A percentile compares a stretch with the other conserved stretches of the same genome.
These are phyloP conservation scores for Hansfordia pulvinata DNA, from an alignment of 2,329 filamentous ascomycete genomes.

Conservation along the genomic window DNA sequence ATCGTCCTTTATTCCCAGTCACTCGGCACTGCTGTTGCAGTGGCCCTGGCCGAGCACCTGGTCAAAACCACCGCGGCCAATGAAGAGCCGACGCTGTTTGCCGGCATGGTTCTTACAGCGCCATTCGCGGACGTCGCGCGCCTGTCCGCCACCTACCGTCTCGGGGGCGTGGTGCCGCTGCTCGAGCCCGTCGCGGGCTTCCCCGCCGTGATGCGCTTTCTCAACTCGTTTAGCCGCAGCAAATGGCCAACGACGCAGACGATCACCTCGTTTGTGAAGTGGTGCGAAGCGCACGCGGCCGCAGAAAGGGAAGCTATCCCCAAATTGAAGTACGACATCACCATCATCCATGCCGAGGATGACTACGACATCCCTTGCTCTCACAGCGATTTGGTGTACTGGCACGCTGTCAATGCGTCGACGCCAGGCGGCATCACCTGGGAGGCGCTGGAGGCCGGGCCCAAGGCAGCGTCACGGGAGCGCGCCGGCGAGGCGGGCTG, in stretches of 20 bases:
- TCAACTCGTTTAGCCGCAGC: slow-evolving; percentile 31
- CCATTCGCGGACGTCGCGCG: slow-evolving; percentile 40
- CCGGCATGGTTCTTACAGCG: slow-evolving; percentile 40
- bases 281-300: too few species aligned
- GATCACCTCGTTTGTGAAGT: slow-evolving; percentile 27
- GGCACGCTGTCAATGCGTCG: slow-evolving; percentile 39
- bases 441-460: slow-evolving; percentile 28
- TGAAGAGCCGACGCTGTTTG: slow-evolving; percentile 28
- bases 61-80: too few species aligned
- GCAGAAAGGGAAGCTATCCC: too few species aligned
- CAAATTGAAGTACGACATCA: slow-evolving; percentile 27
- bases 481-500: slow-evolving; percentile 34
- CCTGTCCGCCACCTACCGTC: slow-evolving; percentile 40
- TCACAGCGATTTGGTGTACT: slow-evolving; percentile 35
- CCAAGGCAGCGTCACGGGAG: slow-evolving; percentile 23
- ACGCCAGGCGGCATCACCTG: slow-evolving; percentile 19
- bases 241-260: slow-evolving; percentile 38
- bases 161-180: slow-evolving; percentile 40
- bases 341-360: slow-evolving; percentile 35
- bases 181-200: slow-evolving; percentile 35
- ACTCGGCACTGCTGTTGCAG: slow-evolving; percentile 34
- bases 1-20: slow-evolving; percentile 48
- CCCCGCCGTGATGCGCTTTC: slow-evolving; percentile 27
- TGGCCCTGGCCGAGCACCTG: slow-evolving; percentile 16
- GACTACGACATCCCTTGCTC: slow-evolving; percentile 35